Evolutionary conservation across 768 basidiomycete species (phyloP), one percentile per base, ranked within the genome.

Genomic region (Gautieria morchelliformis): DNA sequence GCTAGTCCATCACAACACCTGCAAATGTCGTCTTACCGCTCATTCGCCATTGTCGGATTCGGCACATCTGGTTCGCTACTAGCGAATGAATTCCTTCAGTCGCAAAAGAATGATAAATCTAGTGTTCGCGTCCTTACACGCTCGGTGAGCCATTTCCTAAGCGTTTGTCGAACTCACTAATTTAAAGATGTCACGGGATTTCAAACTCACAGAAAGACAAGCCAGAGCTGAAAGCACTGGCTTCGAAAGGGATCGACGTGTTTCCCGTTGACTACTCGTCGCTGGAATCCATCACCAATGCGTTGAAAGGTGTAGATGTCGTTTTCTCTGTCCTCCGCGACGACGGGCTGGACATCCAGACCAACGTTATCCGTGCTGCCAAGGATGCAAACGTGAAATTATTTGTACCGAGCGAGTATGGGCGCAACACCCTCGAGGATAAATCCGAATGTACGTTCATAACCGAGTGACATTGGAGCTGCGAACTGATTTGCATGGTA

Each of bases 311-410:
- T 27, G 19, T 30, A 49, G 48, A 49, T 20, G 48, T 30, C 24
- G 48, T 49, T 10, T 20, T 30, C 24, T 49, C 48, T n/a, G 32
- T 24, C 46, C 46, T 47, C 14, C 46, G 46, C 20, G 48, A 49
- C 24, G 48, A 49, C 24, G 48, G 48, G 11, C 48, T 49, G 10
- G 22, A 27, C 4, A 27, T 27, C 4, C 48, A 30, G n/a, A 30
- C 19, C 27, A 49, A n/a, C 15, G 48, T 49, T 24, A 30, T 49
- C 9, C 24, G 24, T n/a, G 48, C 48, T 15, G 48, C 48, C 11
- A 49, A 49, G 24, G 48, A 17, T 14, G 24, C 48, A 27, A 27
- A n/a, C 8, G 48, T 49, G 22, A 49, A 49, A 30, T 94, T 49
- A 17, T 49, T 49, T n/a, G 48, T 33, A 27, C 48, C 48, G 12